These are phyloP conservation scores for Pyricularia sp. DNA, from an alignment of 2,329 filamentous ascomycete species.

Conservation along the genomic window DNA sequence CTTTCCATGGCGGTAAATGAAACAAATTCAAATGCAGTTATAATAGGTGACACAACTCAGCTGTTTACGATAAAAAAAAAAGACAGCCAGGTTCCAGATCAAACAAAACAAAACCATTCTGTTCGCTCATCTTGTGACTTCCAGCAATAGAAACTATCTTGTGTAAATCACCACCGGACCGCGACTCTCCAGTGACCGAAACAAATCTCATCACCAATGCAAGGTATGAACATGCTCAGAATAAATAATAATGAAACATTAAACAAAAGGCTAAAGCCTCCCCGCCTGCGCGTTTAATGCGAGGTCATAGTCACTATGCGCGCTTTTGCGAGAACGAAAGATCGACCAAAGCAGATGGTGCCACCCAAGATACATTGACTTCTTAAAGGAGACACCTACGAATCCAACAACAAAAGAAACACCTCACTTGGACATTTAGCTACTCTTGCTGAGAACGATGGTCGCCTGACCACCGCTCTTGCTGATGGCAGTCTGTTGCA, in stretches of 20 bases:
- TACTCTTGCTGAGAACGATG: slow-evolving; percentile 25
- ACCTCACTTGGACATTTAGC: not conserved
- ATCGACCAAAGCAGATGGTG: slow-evolving; percentile 3
- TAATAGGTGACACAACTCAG: not conserved
- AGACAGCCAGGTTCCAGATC: not conserved
- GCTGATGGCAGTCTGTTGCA: slow-evolving; percentile 27
- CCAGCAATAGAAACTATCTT: not conserved
- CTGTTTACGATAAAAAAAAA: not conserved
- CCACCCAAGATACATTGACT: not conserved
- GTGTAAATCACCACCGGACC: not conserved
- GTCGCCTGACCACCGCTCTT: slow-evolving; percentile 24
- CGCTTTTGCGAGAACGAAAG: not conserved
- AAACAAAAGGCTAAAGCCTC: not conserved
- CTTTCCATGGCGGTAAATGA: not conserved
- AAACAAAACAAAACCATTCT: not conserved
- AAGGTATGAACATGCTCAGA: not conserved
- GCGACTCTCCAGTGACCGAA: not conserved
- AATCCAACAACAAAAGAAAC: slow-evolving; percentile 4
- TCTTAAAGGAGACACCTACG: not conserved
- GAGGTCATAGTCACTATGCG: not conserved
- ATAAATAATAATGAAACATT: slow-evolving; percentile 3
- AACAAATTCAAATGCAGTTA: not conserved
- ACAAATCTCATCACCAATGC: slow-evolving; percentile 1
- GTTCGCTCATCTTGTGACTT: not conserved
- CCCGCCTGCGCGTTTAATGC: not conserved